Conservation (phyloP, 2,329 filamentous ascomycete species). For the Biscogniauxia mediterranea region DNA sequence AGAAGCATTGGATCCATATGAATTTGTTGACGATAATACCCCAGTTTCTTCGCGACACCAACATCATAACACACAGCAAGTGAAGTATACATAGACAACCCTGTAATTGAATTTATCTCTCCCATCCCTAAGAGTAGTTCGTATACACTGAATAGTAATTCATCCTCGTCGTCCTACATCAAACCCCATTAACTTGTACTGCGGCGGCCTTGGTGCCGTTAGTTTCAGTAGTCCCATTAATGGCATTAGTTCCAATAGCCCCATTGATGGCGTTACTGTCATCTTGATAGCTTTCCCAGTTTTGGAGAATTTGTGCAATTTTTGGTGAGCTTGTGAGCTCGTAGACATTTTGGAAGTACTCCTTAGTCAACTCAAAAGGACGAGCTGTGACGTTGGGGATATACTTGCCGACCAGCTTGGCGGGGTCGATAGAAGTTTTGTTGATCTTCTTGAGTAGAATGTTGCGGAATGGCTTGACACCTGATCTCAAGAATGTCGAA, state of each 20-base stretch:
- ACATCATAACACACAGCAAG: not conserved
- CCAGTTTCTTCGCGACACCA: not conserved
- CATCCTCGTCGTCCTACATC: not conserved
- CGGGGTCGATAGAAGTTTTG: slow-evolving; percentile 96
- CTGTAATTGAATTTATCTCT: not conserved
- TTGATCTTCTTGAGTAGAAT: slow-evolving; percentile 99
- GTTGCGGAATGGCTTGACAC: slow-evolving; percentile 97
- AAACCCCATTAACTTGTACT: slow-evolving; percentile 24
- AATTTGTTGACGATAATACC: not conserved
- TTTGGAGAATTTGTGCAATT: slow-evolving; percentile 78
- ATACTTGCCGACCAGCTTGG: slow-evolving; percentile 96
- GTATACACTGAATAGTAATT: not conserved
- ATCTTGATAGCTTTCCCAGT: slow-evolving; percentile 75
- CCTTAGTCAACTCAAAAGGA: slow-evolving; percentile 93
- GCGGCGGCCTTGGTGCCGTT: slow-evolving; percentile 36
- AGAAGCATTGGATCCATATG: not conserved
- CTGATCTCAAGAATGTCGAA: slow-evolving; percentile 94
- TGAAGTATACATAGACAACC: not conserved
- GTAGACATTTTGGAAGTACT: slow-evolving; percentile 99
- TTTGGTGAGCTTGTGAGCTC: slow-evolving; percentile 80
- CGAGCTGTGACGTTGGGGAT: slow-evolving; percentile 97
- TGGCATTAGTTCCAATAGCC: slow-evolving; percentile 35
- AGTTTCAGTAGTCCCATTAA: slow-evolving; percentile 36
- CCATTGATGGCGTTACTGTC: slow-evolving; percentile 37
- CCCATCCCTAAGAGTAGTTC: not conserved